Conservation (phyloP, 2,329 filamentous ascomycete genomes). For the Didymella pinodella region DNA sequence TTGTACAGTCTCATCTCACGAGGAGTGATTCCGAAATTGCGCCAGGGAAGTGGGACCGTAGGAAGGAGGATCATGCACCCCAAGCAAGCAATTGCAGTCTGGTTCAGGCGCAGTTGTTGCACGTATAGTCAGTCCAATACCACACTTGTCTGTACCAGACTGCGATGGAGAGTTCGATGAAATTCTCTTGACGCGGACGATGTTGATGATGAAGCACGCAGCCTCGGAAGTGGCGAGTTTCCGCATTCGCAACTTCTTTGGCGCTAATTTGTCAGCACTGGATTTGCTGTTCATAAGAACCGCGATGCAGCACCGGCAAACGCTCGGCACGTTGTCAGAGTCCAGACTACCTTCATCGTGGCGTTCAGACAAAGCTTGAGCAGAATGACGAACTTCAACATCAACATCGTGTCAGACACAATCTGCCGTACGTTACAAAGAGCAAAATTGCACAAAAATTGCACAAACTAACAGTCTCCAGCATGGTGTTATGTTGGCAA, state of each 20-base stretch:
- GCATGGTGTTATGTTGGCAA: conserved; percentile 76
- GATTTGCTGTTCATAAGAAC: conserved; percentile 23
- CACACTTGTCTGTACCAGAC: not conserved
- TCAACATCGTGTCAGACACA: conserved; percentile 79
- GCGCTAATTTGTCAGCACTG: conserved; percentile 37
- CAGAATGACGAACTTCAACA: conserved; percentile 67
- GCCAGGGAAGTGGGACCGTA: not conserved
- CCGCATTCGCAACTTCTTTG: conserved; percentile 17
- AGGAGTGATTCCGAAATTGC: not conserved
- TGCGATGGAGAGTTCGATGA: too few species aligned
- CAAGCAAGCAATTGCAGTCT: not conserved
- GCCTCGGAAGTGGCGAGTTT: conserved; percentile 21
- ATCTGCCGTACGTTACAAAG: conserved; percentile 70
- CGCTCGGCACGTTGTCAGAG: conserved; percentile 8
- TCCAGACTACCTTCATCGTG: conserved; percentile 36
- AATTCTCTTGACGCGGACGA: not conserved
- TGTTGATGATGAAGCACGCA: conserved; percentile 11
- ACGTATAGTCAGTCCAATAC: not conserved
- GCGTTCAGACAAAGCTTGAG: conserved; percentile 44
- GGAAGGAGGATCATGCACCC: not conserved
- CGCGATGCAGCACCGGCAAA: conserved; percentile 2
- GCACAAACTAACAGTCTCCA: conserved; percentile 15
- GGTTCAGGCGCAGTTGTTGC: not conserved
- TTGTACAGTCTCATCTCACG: not conserved
- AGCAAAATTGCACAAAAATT: conserved; percentile 13